Percentiles rank a stretch among this genome's conserved stretches.
Evolutionary conservation across 192 early-diverging fungal genomes (phyloP).

Genomic region (Funneliformis mosseae): DNA sequence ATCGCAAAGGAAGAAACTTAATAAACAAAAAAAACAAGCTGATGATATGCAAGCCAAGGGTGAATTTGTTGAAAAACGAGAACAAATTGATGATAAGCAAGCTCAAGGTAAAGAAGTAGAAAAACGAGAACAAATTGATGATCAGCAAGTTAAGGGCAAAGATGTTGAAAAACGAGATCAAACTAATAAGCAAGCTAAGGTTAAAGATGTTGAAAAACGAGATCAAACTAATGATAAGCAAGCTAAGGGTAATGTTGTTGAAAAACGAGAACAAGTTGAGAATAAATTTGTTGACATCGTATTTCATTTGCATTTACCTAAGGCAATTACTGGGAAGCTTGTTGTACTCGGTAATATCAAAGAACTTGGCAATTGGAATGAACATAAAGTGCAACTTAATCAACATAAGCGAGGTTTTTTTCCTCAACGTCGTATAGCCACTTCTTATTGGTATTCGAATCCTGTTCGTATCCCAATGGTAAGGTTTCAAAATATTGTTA

Average conservation of each 20-base stretch:
- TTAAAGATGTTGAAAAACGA: too few relatives aligned
- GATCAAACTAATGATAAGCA: too few relatives aligned
- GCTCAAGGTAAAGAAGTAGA: too few relatives aligned
- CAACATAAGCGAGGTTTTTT: background rate
- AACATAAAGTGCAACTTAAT: background rate
- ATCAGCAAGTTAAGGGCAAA: too few relatives aligned
- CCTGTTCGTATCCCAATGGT: background rate
- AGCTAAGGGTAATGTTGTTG: background rate
- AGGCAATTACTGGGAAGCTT: background rate
- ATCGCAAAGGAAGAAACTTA: too few relatives aligned
- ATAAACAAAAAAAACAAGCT: too few relatives aligned
- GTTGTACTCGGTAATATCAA: background rate
- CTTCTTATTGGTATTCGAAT: background rate
- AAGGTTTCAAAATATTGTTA: background rate
- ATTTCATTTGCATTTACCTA: background rate
- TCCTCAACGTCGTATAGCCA: background rate
- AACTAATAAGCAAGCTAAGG: background rate
- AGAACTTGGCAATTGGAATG: background rate
- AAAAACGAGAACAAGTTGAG: background rate
- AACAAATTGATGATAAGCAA: background rate
- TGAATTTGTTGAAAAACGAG: background rate
- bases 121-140: too few relatives aligned
- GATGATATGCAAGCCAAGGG: background rate
- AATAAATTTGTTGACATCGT: background rate
- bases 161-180: background rate